phyloP scores from a whole-genome alignment of 768 basidiomycete species.

The Rhodotorula kratochvilovae region DNA sequence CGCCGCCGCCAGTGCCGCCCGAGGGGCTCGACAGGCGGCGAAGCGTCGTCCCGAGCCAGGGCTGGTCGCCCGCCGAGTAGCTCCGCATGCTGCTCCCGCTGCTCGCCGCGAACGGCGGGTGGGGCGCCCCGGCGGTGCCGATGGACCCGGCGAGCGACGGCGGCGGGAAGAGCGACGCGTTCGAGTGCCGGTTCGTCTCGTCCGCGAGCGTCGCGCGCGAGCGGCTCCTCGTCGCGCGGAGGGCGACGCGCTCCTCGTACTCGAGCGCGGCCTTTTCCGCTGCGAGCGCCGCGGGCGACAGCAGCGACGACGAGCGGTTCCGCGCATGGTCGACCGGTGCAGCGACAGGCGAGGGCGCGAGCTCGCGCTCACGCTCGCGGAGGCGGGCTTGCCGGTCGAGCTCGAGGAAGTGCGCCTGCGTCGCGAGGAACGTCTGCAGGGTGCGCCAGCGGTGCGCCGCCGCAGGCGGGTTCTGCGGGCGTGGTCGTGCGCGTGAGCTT shows the following conservation, averaged over 20 bases:
- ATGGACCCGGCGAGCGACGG: background rate
- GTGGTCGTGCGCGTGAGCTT: no score
- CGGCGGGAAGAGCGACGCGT: slow-evolving; percentile 1
- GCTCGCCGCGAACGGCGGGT: slow-evolving; percentile 1
- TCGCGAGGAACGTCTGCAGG: slow-evolving; percentile 71
- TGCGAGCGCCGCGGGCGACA: slow-evolving; percentile 76
- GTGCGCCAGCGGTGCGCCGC: slow-evolving; percentile 79
- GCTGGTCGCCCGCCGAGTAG: slow-evolving; percentile 37
- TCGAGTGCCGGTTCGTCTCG: slow-evolving; percentile 16
- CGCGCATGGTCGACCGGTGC: slow-evolving; percentile 52
- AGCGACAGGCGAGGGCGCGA: slow-evolving; percentile 33
- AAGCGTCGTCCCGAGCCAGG: slow-evolving; percentile 28
- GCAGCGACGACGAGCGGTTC: slow-evolving; percentile 61
- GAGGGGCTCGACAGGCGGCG: slow-evolving; percentile 28
- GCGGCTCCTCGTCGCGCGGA: slow-evolving; percentile 15
- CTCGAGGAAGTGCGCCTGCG: slow-evolving; percentile 73
- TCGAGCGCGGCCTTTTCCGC: slow-evolving; percentile 81
- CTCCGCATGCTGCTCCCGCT: slow-evolving; percentile 19
- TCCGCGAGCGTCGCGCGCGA: slow-evolving; percentile 1
- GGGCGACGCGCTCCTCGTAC: slow-evolving; percentile 35
- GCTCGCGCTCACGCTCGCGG: slow-evolving; percentile 48
- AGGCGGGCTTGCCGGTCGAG: slow-evolving; percentile 68
- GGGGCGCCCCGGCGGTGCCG: background rate
- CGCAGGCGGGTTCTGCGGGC: slow-evolving; percentile 76
- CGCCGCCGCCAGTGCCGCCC: no score